phyloP scores from a whole-genome alignment of 495 filamentous ascomycete species.

The Talaromyces adpressus region DNA sequence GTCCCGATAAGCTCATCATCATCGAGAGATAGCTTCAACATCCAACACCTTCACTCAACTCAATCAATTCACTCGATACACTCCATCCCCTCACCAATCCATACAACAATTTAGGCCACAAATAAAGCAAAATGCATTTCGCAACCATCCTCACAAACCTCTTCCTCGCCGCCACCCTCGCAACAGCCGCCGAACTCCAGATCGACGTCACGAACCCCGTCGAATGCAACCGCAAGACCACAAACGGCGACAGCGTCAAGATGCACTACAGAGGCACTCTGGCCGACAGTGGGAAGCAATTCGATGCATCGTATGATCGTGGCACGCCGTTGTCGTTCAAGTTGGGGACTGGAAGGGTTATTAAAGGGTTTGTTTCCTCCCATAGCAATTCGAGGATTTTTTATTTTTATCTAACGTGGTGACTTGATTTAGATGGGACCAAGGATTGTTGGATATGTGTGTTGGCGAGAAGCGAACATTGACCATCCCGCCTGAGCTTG shows the following conservation, averaged over 20 bases:
- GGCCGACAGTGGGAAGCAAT: constrained; percentile 40
- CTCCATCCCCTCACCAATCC: too few relatives aligned
- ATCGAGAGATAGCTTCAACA: background rate
- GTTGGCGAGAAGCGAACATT: constrained; percentile 90
- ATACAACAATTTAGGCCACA: background rate
- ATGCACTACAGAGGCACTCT: constrained; percentile 89
- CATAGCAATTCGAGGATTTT: too few relatives aligned
- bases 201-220: constrained; percentile 70
- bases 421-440: constrained; percentile 59
- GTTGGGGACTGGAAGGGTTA: constrained; percentile 75
- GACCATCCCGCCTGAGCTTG: constrained; percentile 81
- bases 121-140: background rate
- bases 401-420: too few relatives aligned
- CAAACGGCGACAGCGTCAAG: constrained; percentile 67
- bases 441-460: constrained; percentile 91
- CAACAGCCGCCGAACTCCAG: constrained; percentile 40
- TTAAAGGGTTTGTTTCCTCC: constrained; percentile 60
- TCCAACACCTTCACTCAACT: background rate
- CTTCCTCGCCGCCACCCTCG: constrained; percentile 40
- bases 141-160: constrained; percentile 49
- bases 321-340: constrained; percentile 68
- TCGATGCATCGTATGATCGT: constrained; percentile 64
- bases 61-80: background rate
- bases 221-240: constrained; percentile 66
- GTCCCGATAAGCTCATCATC: background rate